phyloP scores from a whole-genome alignment of 2,329 filamentous ascomycete genomes.

The Fonsecaea erecta region DNA sequence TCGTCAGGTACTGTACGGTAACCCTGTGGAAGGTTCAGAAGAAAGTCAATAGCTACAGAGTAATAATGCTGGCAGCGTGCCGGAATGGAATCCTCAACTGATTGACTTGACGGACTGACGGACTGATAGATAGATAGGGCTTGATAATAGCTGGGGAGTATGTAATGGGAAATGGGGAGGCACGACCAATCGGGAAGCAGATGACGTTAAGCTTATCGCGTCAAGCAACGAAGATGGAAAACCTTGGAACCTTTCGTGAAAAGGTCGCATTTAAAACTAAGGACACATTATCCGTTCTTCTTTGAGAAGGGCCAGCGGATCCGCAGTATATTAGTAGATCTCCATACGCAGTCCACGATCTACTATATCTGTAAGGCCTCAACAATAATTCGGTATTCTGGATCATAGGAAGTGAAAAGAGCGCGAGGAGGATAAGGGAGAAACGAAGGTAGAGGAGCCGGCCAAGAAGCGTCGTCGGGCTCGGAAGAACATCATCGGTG shows the following conservation, averaged over 20 bases:
- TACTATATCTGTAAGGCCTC: constrained; percentile 47
- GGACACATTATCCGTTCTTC: background rate
- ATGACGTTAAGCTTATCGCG: constrained; percentile 29
- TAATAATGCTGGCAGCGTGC: no score
- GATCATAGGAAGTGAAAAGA: constrained; percentile 24
- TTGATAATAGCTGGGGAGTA: background rate
- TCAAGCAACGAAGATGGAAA: constrained; percentile 16
- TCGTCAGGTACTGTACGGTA: no score
- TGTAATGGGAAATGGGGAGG: background rate
- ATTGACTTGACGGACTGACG: no score
- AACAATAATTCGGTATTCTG: constrained; percentile 21
- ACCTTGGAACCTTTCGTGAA: background rate
- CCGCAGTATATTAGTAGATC: background rate
- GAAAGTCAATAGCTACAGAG: no score
- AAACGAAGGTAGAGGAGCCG: constrained; percentile 18
- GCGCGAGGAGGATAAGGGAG: constrained; percentile 18
- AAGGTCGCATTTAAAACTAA: background rate
- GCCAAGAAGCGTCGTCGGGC: constrained; percentile 18
- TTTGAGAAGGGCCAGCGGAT: background rate
- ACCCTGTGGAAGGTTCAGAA: no score
- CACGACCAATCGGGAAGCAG: constrained; percentile 13
- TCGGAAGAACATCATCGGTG: constrained; percentile 10
- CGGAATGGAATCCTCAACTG: no score
- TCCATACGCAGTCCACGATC: constrained; percentile 43
- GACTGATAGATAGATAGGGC: background rate